Conservation (phyloP, 768 basidiomycete genomes). For the Lentinula lateritia region DNA sequence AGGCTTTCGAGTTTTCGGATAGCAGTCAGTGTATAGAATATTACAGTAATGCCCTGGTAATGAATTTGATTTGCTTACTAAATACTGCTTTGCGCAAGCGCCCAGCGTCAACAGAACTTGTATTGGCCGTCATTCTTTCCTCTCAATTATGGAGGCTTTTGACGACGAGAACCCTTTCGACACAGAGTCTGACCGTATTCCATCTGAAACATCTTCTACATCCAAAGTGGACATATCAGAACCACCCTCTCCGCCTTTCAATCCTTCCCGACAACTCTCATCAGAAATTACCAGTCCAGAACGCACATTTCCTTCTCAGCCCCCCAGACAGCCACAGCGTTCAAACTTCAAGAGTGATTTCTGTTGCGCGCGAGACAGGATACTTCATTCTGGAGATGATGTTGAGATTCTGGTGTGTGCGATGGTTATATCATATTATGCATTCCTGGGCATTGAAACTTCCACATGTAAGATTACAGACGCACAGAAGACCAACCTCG, state of each 20-base stretch:
- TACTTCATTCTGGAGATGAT: conserved; percentile 79
- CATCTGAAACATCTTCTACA: conserved; percentile 50
- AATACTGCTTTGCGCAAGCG: background rate
- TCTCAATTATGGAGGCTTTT: conserved; percentile 35
- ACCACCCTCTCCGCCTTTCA: conserved; percentile 50
- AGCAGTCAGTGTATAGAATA: conserved; percentile 10
- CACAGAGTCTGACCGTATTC: conserved; percentile 33
- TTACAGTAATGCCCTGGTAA: too few species aligned
- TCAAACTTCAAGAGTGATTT: conserved; percentile 68
- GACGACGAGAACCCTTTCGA: conserved; percentile 69
- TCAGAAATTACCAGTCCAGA: conserved; percentile 34
- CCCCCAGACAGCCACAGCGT: conserved; percentile 42
- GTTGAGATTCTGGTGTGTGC: conserved; percentile 67
- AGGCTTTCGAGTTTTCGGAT: conserved; percentile 61
- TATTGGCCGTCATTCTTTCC: background rate
- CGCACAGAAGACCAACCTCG: conserved; percentile 90
- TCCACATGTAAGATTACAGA: conserved; percentile 73
- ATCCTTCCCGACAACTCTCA: conserved; percentile 39
- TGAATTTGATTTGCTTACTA: background rate
- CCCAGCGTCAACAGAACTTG: background rate
- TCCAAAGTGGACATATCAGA: conserved; percentile 52
- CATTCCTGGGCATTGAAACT: background rate
- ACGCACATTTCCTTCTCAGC: conserved; percentile 47
- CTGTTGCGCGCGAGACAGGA: conserved; percentile 71
- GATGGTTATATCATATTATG: background rate